phyloP scores from a whole-genome alignment of 2,329 filamentous ascomycete genomes.

The Alternaria atra region DNA sequence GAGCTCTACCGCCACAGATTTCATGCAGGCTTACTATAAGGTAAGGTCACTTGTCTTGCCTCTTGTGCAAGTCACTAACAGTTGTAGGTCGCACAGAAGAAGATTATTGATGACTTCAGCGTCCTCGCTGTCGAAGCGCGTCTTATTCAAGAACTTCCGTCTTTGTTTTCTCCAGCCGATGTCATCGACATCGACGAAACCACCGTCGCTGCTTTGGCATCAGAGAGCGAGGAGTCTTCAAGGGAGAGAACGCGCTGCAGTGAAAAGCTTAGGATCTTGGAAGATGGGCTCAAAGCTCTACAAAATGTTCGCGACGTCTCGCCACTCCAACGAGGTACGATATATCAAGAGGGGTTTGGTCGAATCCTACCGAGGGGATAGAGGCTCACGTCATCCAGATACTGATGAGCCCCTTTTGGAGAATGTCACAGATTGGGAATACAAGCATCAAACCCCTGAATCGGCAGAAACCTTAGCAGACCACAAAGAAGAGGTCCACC shows the following conservation, averaged over 20 bases:
- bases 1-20: slow-evolving; percentile 39
- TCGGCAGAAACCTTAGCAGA: background rate
- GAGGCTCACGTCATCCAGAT: background rate
- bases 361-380: background rate
- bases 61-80: background rate
- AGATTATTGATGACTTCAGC: slow-evolving; percentile 53
- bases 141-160: slow-evolving; percentile 40
- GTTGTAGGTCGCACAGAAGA: slow-evolving; percentile 53
- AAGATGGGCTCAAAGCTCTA: slow-evolving; percentile 23
- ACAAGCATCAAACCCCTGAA: background rate
- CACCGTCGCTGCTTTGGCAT: slow-evolving; percentile 20
- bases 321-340: background rate
- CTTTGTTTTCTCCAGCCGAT: slow-evolving; percentile 39
- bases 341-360: background rate
- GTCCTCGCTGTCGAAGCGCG: slow-evolving; percentile 51
- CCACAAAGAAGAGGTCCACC: background rate
- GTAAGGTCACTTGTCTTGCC: slow-evolving; percentile 9
- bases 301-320: slow-evolving; percentile 5
- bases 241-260: slow-evolving; percentile 16
- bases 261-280: slow-evolving; percentile 30
- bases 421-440: background rate
- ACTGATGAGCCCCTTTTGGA: background rate
- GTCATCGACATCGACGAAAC: slow-evolving; percentile 28
- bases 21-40: slow-evolving; percentile 45
- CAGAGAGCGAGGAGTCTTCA: slow-evolving; percentile 26